A percentile compares a stretch with the other conserved stretches of the same genome.
These are phyloP conservation scores for Trifolium fragiferum DNA, from an alignment of 306 rosid genomes.

Conservation along the genomic window DNA sequence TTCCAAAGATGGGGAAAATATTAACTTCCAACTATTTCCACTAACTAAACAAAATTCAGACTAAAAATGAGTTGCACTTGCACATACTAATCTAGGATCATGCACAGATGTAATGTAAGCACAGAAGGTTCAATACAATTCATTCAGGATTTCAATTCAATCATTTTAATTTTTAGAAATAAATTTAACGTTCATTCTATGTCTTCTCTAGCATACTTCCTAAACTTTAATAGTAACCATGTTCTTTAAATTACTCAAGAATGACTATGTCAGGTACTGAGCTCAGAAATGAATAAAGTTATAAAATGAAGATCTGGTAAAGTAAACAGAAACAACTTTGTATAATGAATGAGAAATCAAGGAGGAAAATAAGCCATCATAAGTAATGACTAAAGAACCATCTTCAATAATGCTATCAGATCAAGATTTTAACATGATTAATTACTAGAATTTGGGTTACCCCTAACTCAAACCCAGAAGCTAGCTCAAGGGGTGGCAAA, in stretches of 20 bases:
- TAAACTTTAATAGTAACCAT: conserved; percentile 31
- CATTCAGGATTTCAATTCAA: conserved; percentile 23
- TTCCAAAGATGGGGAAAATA: conserved; percentile 20
- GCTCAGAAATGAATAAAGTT: background rate
- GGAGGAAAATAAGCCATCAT: background rate
- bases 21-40: conserved; percentile 31
- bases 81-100: conserved; percentile 4
- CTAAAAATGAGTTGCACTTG: conserved; percentile 23
- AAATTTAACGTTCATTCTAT: conserved; percentile 19
- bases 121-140: conserved; percentile 14
- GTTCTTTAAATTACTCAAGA: conserved; percentile 25
- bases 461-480: no score
- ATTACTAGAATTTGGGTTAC: background rate
- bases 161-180: conserved; percentile 4
- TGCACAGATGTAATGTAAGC: background rate
- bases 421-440: conserved; percentile 1
- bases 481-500: no score
- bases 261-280: conserved; percentile 18
- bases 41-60: conserved; percentile 18
- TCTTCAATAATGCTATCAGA: background rate
- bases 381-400: background rate
- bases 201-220: conserved; percentile 22
- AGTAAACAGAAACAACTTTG: conserved; percentile 16
- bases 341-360: conserved; percentile 29
- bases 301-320: conserved; percentile 3